These are phyloP conservation scores for Phytomonas serpens DNA, from an alignment of 208 protist species.

Conservation along the genomic window DNA sequence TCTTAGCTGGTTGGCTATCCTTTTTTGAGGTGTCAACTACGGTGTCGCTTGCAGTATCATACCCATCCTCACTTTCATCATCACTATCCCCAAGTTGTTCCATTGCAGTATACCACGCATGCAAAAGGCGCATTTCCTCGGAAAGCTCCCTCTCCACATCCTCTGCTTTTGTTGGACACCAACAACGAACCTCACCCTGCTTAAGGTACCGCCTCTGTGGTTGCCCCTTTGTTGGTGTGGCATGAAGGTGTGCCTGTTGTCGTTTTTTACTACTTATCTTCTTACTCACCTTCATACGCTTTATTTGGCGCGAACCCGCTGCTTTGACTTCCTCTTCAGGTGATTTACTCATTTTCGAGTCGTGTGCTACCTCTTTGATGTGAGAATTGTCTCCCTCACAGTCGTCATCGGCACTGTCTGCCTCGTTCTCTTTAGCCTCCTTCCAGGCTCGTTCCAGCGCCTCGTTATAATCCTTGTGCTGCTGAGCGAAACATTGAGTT, in stretches of 20 bases:
- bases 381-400: constrained; percentile 2
- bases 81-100: not conserved
- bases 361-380: not conserved
- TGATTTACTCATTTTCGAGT: not conserved
- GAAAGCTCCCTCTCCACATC: not conserved
- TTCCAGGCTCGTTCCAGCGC: not conserved
- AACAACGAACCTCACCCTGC: not conserved
- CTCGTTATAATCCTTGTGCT: constrained; percentile 24
- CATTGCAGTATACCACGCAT: not conserved
- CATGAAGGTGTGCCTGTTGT: not conserved
- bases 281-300: not conserved
- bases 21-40: not conserved
- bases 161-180: not conserved
- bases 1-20: not conserved
- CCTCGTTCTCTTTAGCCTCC: not conserved
- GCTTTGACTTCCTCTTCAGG: not conserved
- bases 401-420: not conserved
- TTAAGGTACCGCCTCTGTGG: constrained; percentile 5
- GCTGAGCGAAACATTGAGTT: constrained; percentile 14
- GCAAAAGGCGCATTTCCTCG: not conserved
- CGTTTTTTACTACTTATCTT: not conserved
- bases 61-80: not conserved
- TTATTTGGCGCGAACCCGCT: not conserved
- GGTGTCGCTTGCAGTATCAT: not conserved
- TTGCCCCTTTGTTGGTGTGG: not conserved